These are phyloP conservation scores for Xenosphaeropsis pyriputrescens DNA, from an alignment of 2,329 filamentous ascomycete species.

Conservation along the genomic window DNA sequence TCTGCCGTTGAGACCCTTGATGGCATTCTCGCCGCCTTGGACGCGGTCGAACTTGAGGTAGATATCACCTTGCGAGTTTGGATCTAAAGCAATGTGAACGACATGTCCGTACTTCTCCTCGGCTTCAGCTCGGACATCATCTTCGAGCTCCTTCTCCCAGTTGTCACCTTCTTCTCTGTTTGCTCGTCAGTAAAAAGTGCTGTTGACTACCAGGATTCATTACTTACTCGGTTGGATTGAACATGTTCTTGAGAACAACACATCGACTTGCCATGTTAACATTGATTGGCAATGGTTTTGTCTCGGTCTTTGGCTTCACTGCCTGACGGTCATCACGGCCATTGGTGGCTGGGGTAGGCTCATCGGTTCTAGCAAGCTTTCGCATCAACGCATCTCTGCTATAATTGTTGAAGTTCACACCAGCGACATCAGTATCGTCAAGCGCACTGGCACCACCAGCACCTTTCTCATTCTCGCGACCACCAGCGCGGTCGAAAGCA, in stretches of 20 bases:
- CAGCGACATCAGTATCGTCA: constrained; percentile 93
- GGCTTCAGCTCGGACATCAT: constrained; percentile 85
- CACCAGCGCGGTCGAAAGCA: constrained; percentile 81
- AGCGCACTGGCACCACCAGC: constrained; percentile 83
- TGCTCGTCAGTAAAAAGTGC: neutral
- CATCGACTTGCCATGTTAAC: constrained; percentile 89
- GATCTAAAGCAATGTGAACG: constrained; percentile 90
- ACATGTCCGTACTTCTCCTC: constrained; percentile 93
- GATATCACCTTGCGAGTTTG: constrained; percentile 88
- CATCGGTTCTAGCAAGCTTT: constrained; percentile 92
- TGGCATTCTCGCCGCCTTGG: constrained; percentile 89
- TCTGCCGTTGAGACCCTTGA: constrained; percentile 92
- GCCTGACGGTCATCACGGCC: constrained; percentile 45
- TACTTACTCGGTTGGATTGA: constrained; percentile 79
- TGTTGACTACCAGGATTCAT: constrained; percentile 17
- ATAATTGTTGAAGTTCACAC: constrained; percentile 99
- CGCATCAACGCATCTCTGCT: constrained; percentile 97
- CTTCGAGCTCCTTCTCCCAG: constrained; percentile 89
- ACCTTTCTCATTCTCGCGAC: constrained; percentile 76
- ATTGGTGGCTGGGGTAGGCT: constrained; percentile 48
- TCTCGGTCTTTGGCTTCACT: constrained; percentile 66
- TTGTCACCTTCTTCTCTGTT: constrained; percentile 67
- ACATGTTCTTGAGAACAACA: constrained; percentile 91
- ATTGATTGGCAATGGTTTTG: constrained; percentile 66
- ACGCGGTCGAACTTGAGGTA: constrained; percentile 98